Conservation (phyloP, 257 asterid genomes). For the Ligustrum vulgare region DNA sequence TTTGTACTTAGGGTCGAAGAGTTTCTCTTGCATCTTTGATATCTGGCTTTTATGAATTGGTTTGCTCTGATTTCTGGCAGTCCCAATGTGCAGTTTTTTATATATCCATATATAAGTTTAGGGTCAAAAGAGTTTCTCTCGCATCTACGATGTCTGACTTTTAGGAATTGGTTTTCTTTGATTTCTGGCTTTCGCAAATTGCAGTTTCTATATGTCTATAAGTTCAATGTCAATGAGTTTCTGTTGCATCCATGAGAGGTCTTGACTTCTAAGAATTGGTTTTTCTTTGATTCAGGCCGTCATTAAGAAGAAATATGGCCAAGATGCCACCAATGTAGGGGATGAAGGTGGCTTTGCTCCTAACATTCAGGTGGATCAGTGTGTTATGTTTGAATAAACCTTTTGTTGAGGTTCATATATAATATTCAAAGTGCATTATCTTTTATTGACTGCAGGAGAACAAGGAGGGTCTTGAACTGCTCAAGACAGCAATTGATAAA, state of each 20-base stretch:
- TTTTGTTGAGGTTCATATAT: constrained; percentile 6
- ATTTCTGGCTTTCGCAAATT: neutral
- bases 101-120: too few relatives aligned
- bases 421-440: constrained; percentile 19
- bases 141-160: constrained; percentile 5
- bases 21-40: neutral
- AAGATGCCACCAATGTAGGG: constrained; percentile 98
- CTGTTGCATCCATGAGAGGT: too few relatives aligned
- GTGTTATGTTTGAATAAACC: constrained; percentile 9
- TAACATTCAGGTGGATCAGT: constrained; percentile 67
- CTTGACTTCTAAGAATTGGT: neutral
- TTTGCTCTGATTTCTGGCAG: neutral
- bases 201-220: neutral
- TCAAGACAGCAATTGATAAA: constrained; percentile 89
- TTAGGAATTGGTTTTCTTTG: neutral
- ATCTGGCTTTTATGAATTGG: neutral
- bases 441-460: constrained; percentile 55
- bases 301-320: constrained; percentile 94
- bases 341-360: constrained; percentile 99
- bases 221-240: neutral
- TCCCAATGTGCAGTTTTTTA: neutral
- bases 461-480: constrained; percentile 97
- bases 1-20: neutral
- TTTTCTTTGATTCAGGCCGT: constrained; percentile 54
- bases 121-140: neutral